Evolutionary conservation across 768 basidiomycete genomes (phyloP).

Genomic region (Lanmaoa rubissima): DNA sequence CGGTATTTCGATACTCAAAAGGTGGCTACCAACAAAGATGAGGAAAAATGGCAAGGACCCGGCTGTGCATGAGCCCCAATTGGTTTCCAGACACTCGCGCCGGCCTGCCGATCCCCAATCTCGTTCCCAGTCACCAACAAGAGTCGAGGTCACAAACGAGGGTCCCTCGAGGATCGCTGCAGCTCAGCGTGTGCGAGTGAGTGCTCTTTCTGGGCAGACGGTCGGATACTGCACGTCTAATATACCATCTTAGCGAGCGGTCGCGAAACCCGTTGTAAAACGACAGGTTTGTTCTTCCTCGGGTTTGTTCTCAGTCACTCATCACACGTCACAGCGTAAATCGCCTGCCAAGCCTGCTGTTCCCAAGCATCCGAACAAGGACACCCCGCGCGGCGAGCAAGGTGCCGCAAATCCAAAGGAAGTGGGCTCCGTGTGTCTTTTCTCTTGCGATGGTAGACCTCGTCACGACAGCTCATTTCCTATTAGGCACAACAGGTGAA

Average conservation of each 20-base stretch:
- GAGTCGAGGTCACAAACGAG: too few species aligned
- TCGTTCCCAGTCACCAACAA: not conserved
- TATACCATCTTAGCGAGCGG: not conserved
- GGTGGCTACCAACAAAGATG: not conserved
- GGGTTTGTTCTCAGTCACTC: not conserved
- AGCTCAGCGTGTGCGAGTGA: not conserved
- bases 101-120: not conserved
- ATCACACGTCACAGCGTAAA: not conserved
- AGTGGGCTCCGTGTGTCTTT: not conserved
- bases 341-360: not conserved
- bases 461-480: not conserved
- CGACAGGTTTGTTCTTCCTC: not conserved
- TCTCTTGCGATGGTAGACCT: not conserved
- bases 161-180: not conserved
- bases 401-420: not conserved
- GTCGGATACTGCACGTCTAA: not conserved
- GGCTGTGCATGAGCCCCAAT: not conserved
- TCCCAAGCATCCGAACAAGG: not conserved
- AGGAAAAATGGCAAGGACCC: too few species aligned
- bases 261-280: not conserved
- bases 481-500: not conserved
- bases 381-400: not conserved
- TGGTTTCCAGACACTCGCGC: not conserved
- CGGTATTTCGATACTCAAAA: not conserved
- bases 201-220: not conserved